These are phyloP conservation scores for Podochytrium sp. DNA, from an alignment of 192 early-diverging fungal species.

Conservation along the genomic window DNA sequence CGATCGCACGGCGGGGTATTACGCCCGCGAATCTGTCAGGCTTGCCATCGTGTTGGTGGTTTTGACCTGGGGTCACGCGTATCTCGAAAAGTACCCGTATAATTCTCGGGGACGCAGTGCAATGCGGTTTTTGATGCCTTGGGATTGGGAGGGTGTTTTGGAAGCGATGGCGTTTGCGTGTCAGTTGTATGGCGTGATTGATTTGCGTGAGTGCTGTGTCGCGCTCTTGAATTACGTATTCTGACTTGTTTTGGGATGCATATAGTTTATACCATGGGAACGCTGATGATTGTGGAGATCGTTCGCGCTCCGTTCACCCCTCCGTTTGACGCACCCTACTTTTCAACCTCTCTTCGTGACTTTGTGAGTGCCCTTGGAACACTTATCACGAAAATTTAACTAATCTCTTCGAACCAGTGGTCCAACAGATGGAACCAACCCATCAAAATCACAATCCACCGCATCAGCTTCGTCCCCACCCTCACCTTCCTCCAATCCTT, in stretches of 20 bases:
- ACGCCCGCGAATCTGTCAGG: neutral
- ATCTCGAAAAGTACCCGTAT: conserved; percentile 19
- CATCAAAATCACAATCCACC: conserved; percentile 21
- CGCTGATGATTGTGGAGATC: neutral
- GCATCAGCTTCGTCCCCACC: neutral
- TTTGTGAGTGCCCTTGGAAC: no score
- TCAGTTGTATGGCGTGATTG: neutral
- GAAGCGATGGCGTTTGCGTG: neutral
- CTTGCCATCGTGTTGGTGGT: neutral
- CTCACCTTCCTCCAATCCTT: neutral
- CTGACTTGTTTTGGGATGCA: neutral
- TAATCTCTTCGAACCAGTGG: no score
- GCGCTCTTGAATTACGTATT: neutral
- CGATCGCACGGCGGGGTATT: neutral
- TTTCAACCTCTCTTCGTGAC: conserved; percentile 4
- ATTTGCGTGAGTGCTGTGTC: neutral
- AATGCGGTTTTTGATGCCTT: neutral
- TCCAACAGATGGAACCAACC: conserved; percentile 7
- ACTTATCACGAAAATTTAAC: no score
- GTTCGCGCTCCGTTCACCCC: conserved; percentile 3
- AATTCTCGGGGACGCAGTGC: neutral
- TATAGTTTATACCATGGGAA: neutral
- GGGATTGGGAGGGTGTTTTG: neutral
- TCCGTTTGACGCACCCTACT: neutral
- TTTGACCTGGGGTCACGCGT: neutral